Percentiles rank a stretch among this genome's conserved stretches.
phyloP scores from a whole-genome alignment of 176 grass and related monocot species.

The Carex kokanica region DNA sequence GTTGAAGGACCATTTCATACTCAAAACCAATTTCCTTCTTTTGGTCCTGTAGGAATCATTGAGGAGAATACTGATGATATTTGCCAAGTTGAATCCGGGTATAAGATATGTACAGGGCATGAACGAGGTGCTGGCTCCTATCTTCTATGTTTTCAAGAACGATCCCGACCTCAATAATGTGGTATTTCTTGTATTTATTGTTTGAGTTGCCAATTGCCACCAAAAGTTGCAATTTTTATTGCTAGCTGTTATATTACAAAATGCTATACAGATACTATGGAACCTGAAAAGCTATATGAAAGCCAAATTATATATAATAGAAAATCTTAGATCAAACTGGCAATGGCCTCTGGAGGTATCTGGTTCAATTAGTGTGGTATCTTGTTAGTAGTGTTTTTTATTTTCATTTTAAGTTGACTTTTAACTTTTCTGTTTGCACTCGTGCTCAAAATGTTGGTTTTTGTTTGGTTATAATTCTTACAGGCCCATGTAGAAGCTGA shows the following conservation, averaged over 20 bases:
- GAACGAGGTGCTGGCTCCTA: conserved; percentile 94
- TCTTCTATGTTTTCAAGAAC: conserved; percentile 94
- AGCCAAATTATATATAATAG: not conserved
- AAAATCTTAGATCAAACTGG: not conserved
- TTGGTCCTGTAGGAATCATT: conserved; percentile 53
- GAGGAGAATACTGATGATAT: conserved; percentile 85
- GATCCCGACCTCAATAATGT: conserved; percentile 52
- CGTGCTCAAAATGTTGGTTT: not conserved
- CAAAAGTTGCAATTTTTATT: not conserved
- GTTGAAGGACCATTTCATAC: not conserved
- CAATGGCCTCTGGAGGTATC: not conserved
- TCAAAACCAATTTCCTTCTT: conserved; percentile 8
- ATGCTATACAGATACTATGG: not conserved
- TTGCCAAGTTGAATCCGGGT: conserved; percentile 93
- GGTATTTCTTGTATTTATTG: conserved; percentile 41
- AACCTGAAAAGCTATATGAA: not conserved
- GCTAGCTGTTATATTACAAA: not conserved
- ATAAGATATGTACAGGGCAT: conserved; percentile 99
- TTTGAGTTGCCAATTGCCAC: not conserved
- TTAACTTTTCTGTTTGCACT: not conserved
- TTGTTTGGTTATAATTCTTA: conserved; percentile 8
- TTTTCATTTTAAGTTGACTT: not conserved
- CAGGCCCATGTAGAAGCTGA: conserved; percentile 69
- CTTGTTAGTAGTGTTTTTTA: not conserved
- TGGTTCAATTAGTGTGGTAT: not conserved